A percentile compares a stretch with the other conserved stretches of the same genome.
phyloP scores from a whole-genome alignment of 2,329 filamentous ascomycete species.

The Verticillium nubilum region DNA sequence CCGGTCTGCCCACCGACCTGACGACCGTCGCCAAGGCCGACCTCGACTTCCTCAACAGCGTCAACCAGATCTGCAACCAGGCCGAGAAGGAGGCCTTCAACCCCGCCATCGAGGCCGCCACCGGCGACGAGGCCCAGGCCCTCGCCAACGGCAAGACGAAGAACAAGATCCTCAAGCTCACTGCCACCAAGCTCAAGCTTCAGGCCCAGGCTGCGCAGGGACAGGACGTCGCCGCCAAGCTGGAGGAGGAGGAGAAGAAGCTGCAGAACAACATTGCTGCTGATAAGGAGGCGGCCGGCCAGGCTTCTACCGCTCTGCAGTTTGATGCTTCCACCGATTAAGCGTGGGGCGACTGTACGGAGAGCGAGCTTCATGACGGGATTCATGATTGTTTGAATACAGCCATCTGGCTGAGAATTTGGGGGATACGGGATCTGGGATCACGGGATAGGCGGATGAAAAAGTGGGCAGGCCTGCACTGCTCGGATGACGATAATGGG shows the following conservation, averaged over 20 bases:
- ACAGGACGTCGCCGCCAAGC: conserved; percentile 33
- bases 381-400: neutral
- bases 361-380: neutral
- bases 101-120: conserved; percentile 42
- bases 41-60: conserved; percentile 40
- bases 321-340: conserved; percentile 8
- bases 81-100: conserved; percentile 51
- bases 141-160: conserved; percentile 51
- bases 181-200: conserved; percentile 44
- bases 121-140: conserved; percentile 38
- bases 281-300: conserved; percentile 41
- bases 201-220: conserved; percentile 47
- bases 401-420: neutral
- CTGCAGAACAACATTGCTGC: conserved; percentile 46
- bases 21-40: conserved; percentile 39
- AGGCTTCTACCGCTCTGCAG: conserved; percentile 28
- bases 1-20: conserved; percentile 31
- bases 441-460: neutral
- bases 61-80: conserved; percentile 47
- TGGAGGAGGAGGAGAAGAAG: conserved; percentile 44
- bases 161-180: conserved; percentile 56
- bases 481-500: neutral
- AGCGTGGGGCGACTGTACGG: neutral
- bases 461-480: neutral
- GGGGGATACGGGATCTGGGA: neutral